Base-by-base conservation (phyloP, 768 basidiomycete genomes). In the Mycena chlorophos region DNA sequence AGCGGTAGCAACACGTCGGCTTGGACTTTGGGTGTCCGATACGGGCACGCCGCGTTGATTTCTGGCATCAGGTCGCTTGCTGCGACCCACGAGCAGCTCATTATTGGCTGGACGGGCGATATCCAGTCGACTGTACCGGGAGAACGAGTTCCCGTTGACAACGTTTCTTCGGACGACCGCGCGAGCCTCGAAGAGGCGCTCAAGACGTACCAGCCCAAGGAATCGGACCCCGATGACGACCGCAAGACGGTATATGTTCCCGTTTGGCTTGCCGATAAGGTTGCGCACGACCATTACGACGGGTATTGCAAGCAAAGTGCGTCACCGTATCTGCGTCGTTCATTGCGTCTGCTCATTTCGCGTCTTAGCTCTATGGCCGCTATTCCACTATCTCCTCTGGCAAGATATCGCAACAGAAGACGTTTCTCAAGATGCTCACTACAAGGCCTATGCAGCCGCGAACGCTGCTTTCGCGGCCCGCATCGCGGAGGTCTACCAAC, bases 321-420 rank as follows among this genome's bases (percentile, higher is more conserved):
- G 89, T 83, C 38, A 38, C 56, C 12, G 17, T 57, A 49, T 34
- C 51, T 13, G 38, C 51, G 25, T 66, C 23, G 39, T 20, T 30
- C 52, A n/a, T n/a, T n/a, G n/a, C 46, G 31, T 16, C 37, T 34
- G 19, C 54, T 20, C 53, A 58, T 31, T 43, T 49, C 22, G 5
- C 3, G 17, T 28, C 22, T 0, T 65, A 96, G 94, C 87, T 34
- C 85, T 99, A 40, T 99, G 96, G 95, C 96, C 96, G 1, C 76
- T 98, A 38, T 97, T 98, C 83, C 97, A 98, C 74, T 98, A 98
- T 69, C 84, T 98, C 54, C 87, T 98, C 52, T 97, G 95, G 90
- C 94, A 96, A 70, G 97, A 98, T 68, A 92, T 94, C 56, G 89
- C 90, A 8, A 88, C 88, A 25, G 91, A 94, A 65, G 89, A 91